phyloP scores from a whole-genome alignment of 1,284 basidiomycete genomes.

The Cerrena zonata region DNA sequence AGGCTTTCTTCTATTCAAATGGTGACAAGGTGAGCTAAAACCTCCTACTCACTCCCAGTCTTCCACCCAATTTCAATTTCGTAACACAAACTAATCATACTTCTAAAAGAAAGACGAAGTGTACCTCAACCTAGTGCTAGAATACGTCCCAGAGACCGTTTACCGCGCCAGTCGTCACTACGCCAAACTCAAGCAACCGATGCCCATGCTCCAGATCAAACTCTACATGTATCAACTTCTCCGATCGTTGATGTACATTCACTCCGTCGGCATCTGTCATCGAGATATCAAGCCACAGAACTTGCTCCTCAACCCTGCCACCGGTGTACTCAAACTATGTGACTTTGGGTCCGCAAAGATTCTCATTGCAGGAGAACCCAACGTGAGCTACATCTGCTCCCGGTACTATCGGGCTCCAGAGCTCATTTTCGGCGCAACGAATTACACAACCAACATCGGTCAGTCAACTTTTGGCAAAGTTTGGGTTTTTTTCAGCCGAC shows the following conservation, averaged over 20 bases:
- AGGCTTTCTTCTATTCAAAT: slow-evolving; percentile 98
- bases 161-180: slow-evolving; percentile 98
- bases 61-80: slow-evolving; percentile 5
- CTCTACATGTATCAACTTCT: slow-evolving; percentile 97
- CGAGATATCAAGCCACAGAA: slow-evolving; percentile 99
- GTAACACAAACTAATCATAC: slow-evolving; percentile 7
- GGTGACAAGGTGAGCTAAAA: slow-evolving; percentile 83
- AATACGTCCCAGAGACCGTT: slow-evolving; percentile 99
- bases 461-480: slow-evolving; percentile 32
- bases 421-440: slow-evolving; percentile 98
- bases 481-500: too few species aligned
- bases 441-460: slow-evolving; percentile 99
- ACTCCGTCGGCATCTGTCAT: slow-evolving; percentile 95
- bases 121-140: slow-evolving; percentile 97
- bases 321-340: slow-evolving; percentile 94
- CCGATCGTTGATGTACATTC: slow-evolving; percentile 95
- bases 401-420: slow-evolving; percentile 99
- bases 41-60: slow-evolving; percentile 17
- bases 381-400: slow-evolving; percentile 99
- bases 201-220: slow-evolving; percentile 99
- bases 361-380: slow-evolving; percentile 93
- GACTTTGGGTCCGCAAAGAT: slow-evolving; percentile 99
- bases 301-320: slow-evolving; percentile 90
- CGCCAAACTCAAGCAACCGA: slow-evolving; percentile 98
- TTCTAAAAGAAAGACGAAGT: slow-evolving; percentile 91